Evolutionary conservation across 441 rosid genomes (phyloP), one percentile per base, ranked within the genome.

Genomic region (Populus hybrid): DNA sequence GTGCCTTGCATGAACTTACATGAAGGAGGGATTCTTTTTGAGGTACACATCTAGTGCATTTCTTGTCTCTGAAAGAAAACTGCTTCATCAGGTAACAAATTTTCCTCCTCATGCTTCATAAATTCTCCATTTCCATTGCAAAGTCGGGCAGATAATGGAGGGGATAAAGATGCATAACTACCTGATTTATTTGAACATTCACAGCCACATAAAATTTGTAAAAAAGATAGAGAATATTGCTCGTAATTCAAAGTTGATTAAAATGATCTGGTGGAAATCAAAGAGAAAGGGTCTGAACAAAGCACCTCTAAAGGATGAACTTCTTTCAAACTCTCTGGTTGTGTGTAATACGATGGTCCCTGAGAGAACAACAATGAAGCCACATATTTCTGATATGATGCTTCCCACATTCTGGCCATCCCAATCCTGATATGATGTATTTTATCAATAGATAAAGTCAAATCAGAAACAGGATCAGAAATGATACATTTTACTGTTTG

Each of bases 331-430:
- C 61, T 91, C 94, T 81, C 84, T 88, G 75, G 92, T 86, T 26
- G 88, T 66, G 81, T 91, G 91, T 59, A 91, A 76, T 82, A 91
- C 72, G 82, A 88, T 78, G 19, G 91, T 88, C 59, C 93, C 93
- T 2, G 92, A 87, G 63, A 90, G 86, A 82, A 91, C 94, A 7
- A 83, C 89, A 14, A 90, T 32, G 61, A 91, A 87, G 81, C 96
- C 96, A 21, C 96, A 90, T 70, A 90, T 78, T 79, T 90, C 94
- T 46, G 96, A 90, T 76, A 82, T 57, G 72, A 91, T 87, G 87
- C 76, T 87, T 74, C 88, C 91, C 0, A 24, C 84, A 67, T 80
- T 83, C 82, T 91, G 92, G 5, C 84, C 87, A 73, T 87, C 95
- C 95, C 95, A 91, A 59, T 91, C 95, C 95, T 91, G 82, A 73